Base-by-base conservation (phyloP, 306 rosid species). In the Gastrolobium villosum region DNA sequence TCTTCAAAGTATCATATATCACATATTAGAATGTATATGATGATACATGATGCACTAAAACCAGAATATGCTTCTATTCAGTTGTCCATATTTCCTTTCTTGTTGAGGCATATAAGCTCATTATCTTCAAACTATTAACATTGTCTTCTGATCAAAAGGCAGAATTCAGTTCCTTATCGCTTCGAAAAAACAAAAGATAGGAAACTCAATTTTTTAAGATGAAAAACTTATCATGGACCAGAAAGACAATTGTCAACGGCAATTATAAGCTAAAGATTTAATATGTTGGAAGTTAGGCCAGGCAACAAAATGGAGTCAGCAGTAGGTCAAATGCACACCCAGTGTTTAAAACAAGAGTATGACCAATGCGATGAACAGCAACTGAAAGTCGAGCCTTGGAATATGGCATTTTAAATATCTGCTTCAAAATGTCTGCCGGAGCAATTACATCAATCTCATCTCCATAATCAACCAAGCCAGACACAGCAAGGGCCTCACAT, bases 391-490 rank as follows among this genome's bases (percentile, higher is more conserved):
- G 95, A 75, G 97, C 97, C 89, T 92, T 94, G 9, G 99, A 90
- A 85, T 94, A 94, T 10, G 99, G 97, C 88, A 94, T 94, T 85
- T 90, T 94, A 83, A 94, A 94, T 59, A 94, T 94, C 86, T 89
- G 99, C 93, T 94, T 94, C 86, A 94, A 88, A 84, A 92, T 88
- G 82, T 94, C 97, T 53, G 89, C 87, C 28, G 99, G 97, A 73
- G 97, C 95, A 86, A 94, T 92, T 57, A 94, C 97, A 74, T 94
- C 99, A 59, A 94, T 88, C 83, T 90, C 99, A 82, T 94, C 97
- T 35, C 99, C 99, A 82, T 94, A 90, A 46, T 94, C 97, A 55
- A 83, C 99, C 86, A 94, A 72, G 31, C 99, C 99, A 76, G 94
- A 88, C 41, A 94, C 92, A 14, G 97, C 99, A 55, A 94, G 97